These are phyloP conservation scores for Lupinus albus DNA, from an alignment of 306 rosid genomes.

Conservation along the genomic window DNA sequence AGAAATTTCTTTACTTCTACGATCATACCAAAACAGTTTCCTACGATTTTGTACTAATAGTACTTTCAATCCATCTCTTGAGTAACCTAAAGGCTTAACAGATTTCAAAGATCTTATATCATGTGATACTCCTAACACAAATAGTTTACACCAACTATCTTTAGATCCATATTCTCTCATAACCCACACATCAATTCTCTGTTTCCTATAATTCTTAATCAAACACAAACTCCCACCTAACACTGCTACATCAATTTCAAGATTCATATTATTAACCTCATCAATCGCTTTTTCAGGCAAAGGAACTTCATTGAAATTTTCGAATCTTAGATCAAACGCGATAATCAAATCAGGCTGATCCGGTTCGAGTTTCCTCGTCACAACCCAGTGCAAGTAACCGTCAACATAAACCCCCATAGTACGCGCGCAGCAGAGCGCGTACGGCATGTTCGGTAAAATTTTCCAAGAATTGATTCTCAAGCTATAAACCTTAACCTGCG, in stretches of 20 bases:
- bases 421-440: slow-evolving; percentile 49
- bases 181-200: slow-evolving; percentile 60
- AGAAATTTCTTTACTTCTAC: slow-evolving; percentile 29
- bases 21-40: slow-evolving; percentile 62
- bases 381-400: slow-evolving; percentile 70
- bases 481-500: slow-evolving; percentile 58
- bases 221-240: slow-evolving; percentile 55
- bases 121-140: slow-evolving; percentile 39
- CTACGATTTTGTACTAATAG: slow-evolving; percentile 49
- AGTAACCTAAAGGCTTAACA: slow-evolving; percentile 64
- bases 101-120: slow-evolving; percentile 30
- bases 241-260: slow-evolving; percentile 52
- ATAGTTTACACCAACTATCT: slow-evolving; percentile 62
- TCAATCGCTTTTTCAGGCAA: slow-evolving; percentile 47
- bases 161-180: slow-evolving; percentile 57
- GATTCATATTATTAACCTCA: not conserved
- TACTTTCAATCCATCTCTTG: slow-evolving; percentile 44
- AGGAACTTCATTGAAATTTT: slow-evolving; percentile 55
- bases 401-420: slow-evolving; percentile 62
- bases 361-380: slow-evolving; percentile 43
- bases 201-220: slow-evolving; percentile 41
- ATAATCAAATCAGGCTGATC: slow-evolving; percentile 49
- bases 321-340: slow-evolving; percentile 49
- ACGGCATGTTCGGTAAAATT: slow-evolving; percentile 49
- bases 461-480: slow-evolving; percentile 58